Conservation (phyloP, 805 yeast genomes). For the Suhomyces tanzawaensis region DNA sequence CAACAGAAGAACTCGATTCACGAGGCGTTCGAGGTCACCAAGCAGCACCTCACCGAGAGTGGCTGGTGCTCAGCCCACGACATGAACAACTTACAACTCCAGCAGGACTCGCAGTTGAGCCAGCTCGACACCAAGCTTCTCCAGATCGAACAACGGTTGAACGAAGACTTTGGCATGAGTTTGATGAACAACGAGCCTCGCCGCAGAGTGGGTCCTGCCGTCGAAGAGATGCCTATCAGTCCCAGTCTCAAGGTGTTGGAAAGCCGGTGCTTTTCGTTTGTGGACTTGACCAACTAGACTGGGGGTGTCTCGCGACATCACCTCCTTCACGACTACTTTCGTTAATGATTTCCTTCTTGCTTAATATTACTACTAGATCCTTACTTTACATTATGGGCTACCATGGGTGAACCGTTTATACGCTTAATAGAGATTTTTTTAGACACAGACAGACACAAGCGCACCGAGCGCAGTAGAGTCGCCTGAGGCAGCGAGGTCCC, state of each 20-base stretch:
- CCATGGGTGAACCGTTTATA: too few species aligned
- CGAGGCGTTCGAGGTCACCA: constrained; percentile 35
- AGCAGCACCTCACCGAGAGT: constrained; percentile 27
- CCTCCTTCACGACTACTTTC: too few species aligned
- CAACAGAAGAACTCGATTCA: constrained; percentile 33
- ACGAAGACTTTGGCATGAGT: constrained; percentile 26
- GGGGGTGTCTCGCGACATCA: too few species aligned
- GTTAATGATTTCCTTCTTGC: too few species aligned
- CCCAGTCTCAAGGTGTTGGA: constrained; percentile 37
- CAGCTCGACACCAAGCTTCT: constrained; percentile 38
- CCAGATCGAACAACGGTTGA: constrained; percentile 37
- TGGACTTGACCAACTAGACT: too few species aligned
- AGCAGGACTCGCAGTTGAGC: constrained; percentile 34
- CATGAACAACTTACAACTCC: constrained; percentile 37
- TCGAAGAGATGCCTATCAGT: constrained; percentile 17
- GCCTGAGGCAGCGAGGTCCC: too few species aligned
- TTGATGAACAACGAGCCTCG: constrained; percentile 14
- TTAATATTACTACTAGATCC: too few species aligned
- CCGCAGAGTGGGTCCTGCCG: background rate
- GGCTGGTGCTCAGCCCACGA: constrained; percentile 46
- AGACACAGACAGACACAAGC: too few species aligned
- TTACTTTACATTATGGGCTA: too few species aligned
- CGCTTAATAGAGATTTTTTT: too few species aligned
- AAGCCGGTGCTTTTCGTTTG: constrained; percentile 27
- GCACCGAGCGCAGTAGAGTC: too few species aligned